Conservation (phyloP, 257 asterid genomes). For the Solanum habrochaites region DNA sequence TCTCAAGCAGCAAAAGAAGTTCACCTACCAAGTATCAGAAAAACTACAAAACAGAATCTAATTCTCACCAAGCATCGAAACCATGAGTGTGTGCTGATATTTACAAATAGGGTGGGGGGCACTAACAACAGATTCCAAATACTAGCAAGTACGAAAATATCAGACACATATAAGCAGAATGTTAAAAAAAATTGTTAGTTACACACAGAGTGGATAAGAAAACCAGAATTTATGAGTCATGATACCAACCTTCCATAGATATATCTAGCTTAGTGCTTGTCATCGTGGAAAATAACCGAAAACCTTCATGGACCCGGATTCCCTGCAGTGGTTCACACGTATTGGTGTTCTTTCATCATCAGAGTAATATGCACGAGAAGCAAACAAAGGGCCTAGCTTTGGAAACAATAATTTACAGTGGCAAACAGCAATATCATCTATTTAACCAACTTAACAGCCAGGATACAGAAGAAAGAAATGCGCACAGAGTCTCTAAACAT, state of each 20-base stretch:
- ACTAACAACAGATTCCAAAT: background rate
- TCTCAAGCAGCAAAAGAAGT: background rate
- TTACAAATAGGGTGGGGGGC: background rate
- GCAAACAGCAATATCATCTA: background rate
- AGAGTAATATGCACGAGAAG: background rate
- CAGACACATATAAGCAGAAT: background rate
- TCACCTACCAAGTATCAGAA: background rate
- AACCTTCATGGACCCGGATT: slow-evolving; percentile 57
- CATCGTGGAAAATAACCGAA: slow-evolving; percentile 80
- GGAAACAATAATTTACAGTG: background rate
- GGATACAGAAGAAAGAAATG: background rate
- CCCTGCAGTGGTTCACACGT: slow-evolving; percentile 36
- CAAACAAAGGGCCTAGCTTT: background rate
- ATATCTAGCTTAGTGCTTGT: slow-evolving; percentile 57
- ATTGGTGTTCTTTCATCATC: background rate
- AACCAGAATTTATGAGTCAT: background rate
- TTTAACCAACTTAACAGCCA: background rate
- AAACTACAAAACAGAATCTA: background rate
- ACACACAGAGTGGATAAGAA: background rate
- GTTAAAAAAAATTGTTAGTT: background rate
- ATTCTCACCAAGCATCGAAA: background rate
- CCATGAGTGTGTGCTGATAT: background rate
- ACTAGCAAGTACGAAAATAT: background rate
- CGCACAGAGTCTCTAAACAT: background rate
- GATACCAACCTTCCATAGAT: slow-evolving; percentile 52